These are phyloP conservation scores for Voacanga thouarsii DNA, from an alignment of 257 asterid genomes.

Conservation along the genomic window DNA sequence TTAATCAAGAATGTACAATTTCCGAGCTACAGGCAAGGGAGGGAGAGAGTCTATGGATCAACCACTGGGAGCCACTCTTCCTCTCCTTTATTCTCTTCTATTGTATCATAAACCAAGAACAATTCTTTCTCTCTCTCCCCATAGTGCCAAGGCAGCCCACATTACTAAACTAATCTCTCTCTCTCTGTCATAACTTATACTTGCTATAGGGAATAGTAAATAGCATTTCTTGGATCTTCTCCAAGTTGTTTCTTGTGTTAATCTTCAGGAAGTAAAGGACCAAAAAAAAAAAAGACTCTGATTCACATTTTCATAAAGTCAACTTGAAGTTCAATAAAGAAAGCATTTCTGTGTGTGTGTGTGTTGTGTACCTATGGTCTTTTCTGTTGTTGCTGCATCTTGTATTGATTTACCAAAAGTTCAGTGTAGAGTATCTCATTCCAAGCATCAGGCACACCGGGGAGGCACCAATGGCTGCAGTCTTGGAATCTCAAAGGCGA, in stretches of 20 bases:
- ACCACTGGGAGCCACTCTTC: neutral
- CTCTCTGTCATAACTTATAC: conserved; percentile 10
- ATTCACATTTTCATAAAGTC: conserved; percentile 32
- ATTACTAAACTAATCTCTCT: neutral
- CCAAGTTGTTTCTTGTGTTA: conserved; percentile 21
- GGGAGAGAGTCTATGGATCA: conserved; percentile 8
- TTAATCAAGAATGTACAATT: conserved; percentile 22
- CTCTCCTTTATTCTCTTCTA: neutral
- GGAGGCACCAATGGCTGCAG: conserved; percentile 89
- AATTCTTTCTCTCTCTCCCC: neutral
- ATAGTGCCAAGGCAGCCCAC: neutral
- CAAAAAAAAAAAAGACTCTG: conserved; percentile 15
- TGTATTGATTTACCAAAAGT: conserved; percentile 40
- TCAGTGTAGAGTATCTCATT: conserved; percentile 61
- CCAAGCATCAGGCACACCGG: conserved; percentile 84
- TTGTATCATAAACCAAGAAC: neutral
- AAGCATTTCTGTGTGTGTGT: neutral
- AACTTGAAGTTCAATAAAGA: conserved; percentile 9
- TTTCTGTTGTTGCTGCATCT: conserved; percentile 26
- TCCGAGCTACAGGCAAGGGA: conserved; percentile 9
- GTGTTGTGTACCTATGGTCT: conserved; percentile 19
- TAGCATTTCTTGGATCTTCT: conserved; percentile 29
- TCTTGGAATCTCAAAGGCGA: conserved; percentile 44
- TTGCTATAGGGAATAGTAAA: neutral
- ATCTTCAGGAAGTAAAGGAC: conserved; percentile 15